These are phyloP conservation scores for Populus nigra DNA, from an alignment of 345 rosid genomes.

Conservation along the genomic window DNA sequence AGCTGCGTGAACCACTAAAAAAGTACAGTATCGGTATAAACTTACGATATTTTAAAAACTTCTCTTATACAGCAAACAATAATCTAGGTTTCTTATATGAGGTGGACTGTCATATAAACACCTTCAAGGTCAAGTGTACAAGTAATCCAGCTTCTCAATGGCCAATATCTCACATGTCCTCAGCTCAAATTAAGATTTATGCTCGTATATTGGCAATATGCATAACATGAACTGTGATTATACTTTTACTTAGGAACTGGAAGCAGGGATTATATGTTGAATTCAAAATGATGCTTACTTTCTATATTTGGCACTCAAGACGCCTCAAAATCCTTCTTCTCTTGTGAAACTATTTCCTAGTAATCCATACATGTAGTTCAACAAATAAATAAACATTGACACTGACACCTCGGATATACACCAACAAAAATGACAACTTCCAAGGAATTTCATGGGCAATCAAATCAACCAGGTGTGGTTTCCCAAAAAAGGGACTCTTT, in stretches of 20 bases:
- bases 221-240: neutral
- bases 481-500: neutral
- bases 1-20: neutral
- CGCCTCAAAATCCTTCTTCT: neutral
- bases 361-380: neutral
- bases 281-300: neutral
- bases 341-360: neutral
- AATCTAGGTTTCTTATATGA: neutral
- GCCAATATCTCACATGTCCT: neutral
- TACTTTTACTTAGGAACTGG: neutral
- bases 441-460: neutral
- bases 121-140: neutral
- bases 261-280: neutral
- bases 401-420: neutral
- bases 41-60: neutral
- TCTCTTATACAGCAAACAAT: neutral
- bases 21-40: neutral
- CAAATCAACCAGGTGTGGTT: neutral
- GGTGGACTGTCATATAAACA: neutral
- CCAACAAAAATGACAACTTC: neutral
- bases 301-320: neutral
- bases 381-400: neutral
- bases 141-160: neutral
- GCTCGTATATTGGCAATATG: neutral
- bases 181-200: neutral